Percentiles rank a stretch among this genome's conserved stretches.
Evolutionary conservation across 805 yeast species (phyloP).

Genomic region (Wickerhamomyces ciferrii): DNA sequence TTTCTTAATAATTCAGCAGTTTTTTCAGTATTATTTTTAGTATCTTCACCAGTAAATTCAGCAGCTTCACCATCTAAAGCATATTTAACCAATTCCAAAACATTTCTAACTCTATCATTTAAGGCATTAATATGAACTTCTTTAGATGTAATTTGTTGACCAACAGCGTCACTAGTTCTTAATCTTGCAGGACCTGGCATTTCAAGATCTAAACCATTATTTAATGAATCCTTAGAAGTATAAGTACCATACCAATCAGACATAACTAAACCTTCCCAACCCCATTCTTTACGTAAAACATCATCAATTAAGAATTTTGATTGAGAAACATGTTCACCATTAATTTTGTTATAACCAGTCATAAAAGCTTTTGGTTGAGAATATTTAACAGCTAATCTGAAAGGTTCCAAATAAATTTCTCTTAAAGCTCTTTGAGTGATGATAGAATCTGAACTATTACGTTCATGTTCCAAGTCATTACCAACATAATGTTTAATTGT

Average conservation of each 20-base stretch:
- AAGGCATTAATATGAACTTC: conserved; percentile 34
- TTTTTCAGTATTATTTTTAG: conserved; percentile 40
- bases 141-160: conserved; percentile 36
- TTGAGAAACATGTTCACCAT: conserved; percentile 55
- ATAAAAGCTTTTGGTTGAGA: conserved; percentile 49
- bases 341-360: conserved; percentile 61
- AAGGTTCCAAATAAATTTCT: conserved; percentile 60
- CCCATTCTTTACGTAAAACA: conserved; percentile 51
- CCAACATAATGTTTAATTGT: conserved; percentile 59
- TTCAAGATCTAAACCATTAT: conserved; percentile 57
- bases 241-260: conserved; percentile 64
- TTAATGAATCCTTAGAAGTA: conserved; percentile 38
- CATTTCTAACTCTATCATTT: conserved; percentile 44
- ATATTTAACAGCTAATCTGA: conserved; percentile 51
- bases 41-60: conserved; percentile 17
- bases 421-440: conserved; percentile 58
- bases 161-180: conserved; percentile 29
- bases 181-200: conserved; percentile 62
- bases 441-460: conserved; percentile 41
- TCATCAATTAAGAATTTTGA: conserved; percentile 36
- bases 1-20: conserved; percentile 37
- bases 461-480: conserved; percentile 56
- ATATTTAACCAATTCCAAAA: conserved; percentile 44
- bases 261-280: conserved; percentile 50
- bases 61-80: conserved; percentile 33